phyloP scores from a whole-genome alignment of 2,329 filamentous ascomycete species.

The Cryphonectria carpinicola region DNA sequence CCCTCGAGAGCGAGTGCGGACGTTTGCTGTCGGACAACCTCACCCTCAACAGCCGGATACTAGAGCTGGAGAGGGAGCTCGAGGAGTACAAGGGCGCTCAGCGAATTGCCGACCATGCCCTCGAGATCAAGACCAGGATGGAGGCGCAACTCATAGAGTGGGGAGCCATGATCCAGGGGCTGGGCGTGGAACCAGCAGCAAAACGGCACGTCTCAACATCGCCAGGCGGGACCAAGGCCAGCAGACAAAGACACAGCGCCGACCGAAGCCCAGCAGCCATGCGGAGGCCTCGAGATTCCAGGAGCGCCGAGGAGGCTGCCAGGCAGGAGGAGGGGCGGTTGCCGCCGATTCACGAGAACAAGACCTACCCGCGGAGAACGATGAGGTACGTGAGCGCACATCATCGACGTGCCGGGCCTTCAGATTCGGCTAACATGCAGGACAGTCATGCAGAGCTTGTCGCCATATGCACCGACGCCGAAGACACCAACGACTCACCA shows the following conservation, averaged over 20 bases:
- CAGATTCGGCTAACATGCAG: slow-evolving; percentile 36
- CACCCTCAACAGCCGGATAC: slow-evolving; percentile 69
- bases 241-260: slow-evolving; percentile 47
- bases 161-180: slow-evolving; percentile 65
- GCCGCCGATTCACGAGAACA: slow-evolving; percentile 72
- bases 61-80: slow-evolving; percentile 70
- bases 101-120: slow-evolving; percentile 66
- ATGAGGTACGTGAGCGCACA: slow-evolving; percentile 59
- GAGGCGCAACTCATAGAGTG: slow-evolving; percentile 75
- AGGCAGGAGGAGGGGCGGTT: slow-evolving; percentile 59
- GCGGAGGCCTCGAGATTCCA: slow-evolving; percentile 57
- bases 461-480: slow-evolving; percentile 56
- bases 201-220: slow-evolving; percentile 45
- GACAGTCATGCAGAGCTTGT: slow-evolving; percentile 64
- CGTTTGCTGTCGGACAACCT: slow-evolving; percentile 80
- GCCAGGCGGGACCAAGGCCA: slow-evolving; percentile 46
- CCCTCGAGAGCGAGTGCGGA: slow-evolving; percentile 75
- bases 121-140: slow-evolving; percentile 71
- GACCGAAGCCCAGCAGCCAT: slow-evolving; percentile 57
- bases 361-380: slow-evolving; percentile 67
- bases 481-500: slow-evolving; percentile 59
- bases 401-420: background rate
- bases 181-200: slow-evolving; percentile 64
- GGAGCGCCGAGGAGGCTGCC: slow-evolving; percentile 56
- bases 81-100: slow-evolving; percentile 64